Evolutionary conservation across 140 eudicot species (phyloP), one percentile per base, ranked within the genome.

Genomic region (Anethum foeniculum): DNA sequence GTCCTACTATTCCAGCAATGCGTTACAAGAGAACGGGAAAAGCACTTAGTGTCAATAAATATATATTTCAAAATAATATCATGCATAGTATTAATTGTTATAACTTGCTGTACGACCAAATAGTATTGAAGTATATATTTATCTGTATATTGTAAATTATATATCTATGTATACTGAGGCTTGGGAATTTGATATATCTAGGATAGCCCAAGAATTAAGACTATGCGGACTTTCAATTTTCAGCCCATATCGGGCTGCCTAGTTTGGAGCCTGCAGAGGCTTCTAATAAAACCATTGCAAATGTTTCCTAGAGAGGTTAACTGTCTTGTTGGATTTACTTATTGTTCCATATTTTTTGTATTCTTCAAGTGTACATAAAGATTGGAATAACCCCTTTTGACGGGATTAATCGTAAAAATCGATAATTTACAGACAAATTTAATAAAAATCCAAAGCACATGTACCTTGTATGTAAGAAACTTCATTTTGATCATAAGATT

Each of bases 401-500:
- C 39, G 2, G 16, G 6, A 64, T 25, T 64, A 36, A 23, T 23
- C 10, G 16, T 62, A 25, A 25, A n/a, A 64, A 64, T 64, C 10
- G 38, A 6, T 3, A 15, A 32, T 32, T 15, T 5, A 30, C 39
- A 30, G 1, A 67, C 73, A 14, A 10, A 27, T 67, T 67, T 0
- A 15, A 67, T 28, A 65, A 25, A 25, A 2, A 4, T 3, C 6
- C 6, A 23, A 74, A n/a, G 19, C 43, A 44, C 19, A 43, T 82
- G 69, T 79, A 94, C 99, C 97, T 92, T 94, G 85, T 94, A 94
- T 46, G 97, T 85, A 79, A 92, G 97, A 81, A 94, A 94, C 77
- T 94, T 94, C 82, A 94, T 75, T 87, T 94, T 94, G 88, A 90
- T 87, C 99, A 94, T 94, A 75, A 94, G 86, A 84, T 94, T 94